These are phyloP conservation scores for Penicillium glabrum DNA, from an alignment of 2,329 filamentous ascomycete genomes.

Conservation along the genomic window DNA sequence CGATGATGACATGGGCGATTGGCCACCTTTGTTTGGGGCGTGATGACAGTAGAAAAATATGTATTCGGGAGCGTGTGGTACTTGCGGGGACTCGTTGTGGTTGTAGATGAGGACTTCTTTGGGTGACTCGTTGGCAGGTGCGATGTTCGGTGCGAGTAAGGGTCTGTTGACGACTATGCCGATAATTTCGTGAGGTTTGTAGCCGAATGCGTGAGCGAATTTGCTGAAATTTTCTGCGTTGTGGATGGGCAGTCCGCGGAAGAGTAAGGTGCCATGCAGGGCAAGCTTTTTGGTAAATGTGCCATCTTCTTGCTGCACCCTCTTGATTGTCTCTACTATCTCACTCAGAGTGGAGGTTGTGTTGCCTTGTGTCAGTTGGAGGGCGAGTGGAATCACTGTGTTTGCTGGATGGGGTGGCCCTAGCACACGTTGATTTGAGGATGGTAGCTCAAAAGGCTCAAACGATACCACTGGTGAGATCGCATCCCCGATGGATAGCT, in stretches of 20 bases:
- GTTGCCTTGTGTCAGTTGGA: slow-evolving; percentile 30
- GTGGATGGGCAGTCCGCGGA: slow-evolving; percentile 48
- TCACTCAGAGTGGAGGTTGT: slow-evolving; percentile 30
- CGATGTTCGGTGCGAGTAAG: slow-evolving; percentile 45
- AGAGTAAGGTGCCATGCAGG: slow-evolving; percentile 49
- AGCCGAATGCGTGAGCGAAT: slow-evolving; percentile 53
- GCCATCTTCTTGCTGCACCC: slow-evolving; percentile 32
- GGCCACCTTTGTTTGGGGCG: slow-evolving; percentile 37
- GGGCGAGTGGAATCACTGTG: slow-evolving; percentile 42
- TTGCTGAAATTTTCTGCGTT: slow-evolving; percentile 48
- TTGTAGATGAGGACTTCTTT: slow-evolving; percentile 52
- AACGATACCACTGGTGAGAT: background rate
- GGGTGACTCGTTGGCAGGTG: slow-evolving; percentile 51
- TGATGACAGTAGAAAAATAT: slow-evolving; percentile 52
- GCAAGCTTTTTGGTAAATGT: slow-evolving; percentile 45
- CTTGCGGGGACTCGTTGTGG: slow-evolving; percentile 54
- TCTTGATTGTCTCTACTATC: slow-evolving; percentile 39
- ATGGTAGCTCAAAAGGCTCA: background rate
- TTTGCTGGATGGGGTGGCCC: slow-evolving; percentile 40
- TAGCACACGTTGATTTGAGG: slow-evolving; percentile 43
- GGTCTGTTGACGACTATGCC: slow-evolving; percentile 52
- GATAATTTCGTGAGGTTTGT: slow-evolving; percentile 51
- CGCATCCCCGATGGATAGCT: background rate
- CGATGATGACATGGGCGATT: slow-evolving; percentile 51
- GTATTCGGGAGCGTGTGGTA: slow-evolving; percentile 53